Evolutionary conservation across 345 rosid species (phyloP).

Genomic region (Lenwebbia sp.): DNA sequence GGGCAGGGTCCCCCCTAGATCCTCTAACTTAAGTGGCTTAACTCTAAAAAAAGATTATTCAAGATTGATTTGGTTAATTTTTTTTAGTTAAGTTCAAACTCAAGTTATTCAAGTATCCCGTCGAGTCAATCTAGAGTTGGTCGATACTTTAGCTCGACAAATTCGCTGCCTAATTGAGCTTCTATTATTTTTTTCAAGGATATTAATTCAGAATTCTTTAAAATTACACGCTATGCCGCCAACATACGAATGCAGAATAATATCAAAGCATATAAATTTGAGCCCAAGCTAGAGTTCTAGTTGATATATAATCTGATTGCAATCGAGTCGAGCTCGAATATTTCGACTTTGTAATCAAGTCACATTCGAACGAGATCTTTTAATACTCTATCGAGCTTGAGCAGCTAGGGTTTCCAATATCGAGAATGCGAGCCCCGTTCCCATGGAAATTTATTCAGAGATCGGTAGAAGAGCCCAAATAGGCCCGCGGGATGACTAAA

Average conservation of each 20-base stretch:
- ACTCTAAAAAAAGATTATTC: too few species aligned
- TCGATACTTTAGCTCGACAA: neutral
- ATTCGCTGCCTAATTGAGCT: too few species aligned
- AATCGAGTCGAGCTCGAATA: neutral
- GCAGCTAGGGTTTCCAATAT: neutral
- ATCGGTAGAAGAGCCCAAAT: neutral
- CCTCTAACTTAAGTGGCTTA: too few species aligned
- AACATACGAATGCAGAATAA: too few species aligned
- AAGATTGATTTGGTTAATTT: too few species aligned
- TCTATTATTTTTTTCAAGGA: too few species aligned
- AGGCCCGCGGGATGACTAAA: neutral
- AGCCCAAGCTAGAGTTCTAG: neutral
- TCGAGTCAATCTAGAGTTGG: fast-evolving
- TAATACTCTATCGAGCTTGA: fast-evolving
- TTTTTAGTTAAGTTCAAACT: neutral
- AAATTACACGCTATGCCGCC: too few species aligned
- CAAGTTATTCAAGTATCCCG: fast-evolving
- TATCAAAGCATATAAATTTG: neutral
- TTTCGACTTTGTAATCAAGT: neutral
- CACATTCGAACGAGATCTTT: neutral
- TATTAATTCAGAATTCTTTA: too few species aligned
- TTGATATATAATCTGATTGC: neutral
- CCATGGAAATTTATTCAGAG: neutral
- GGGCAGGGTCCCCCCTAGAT: too few species aligned
- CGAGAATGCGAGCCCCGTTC: fast-evolving